Evolutionary conservation across 306 rosid genomes (phyloP), one percentile per base, ranked within the genome.

Genomic region (Rosa lucieae): DNA sequence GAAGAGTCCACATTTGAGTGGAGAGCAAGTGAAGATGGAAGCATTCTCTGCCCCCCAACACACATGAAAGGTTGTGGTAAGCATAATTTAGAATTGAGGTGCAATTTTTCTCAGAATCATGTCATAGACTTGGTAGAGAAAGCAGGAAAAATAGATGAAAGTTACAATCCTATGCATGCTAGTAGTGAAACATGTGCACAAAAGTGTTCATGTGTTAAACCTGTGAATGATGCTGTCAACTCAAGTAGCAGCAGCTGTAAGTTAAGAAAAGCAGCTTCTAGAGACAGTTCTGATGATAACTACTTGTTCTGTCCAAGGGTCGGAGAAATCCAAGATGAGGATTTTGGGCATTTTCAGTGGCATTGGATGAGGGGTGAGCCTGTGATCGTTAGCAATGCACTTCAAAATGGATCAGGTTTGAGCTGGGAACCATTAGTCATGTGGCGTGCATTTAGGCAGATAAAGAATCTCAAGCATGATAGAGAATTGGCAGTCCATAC

Each of bases 371-470:
- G 85, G 84, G 93, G 97, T 44, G 94, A 94, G 83, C 98, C 98
- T 17, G 91, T 94, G 35, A 82, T 94, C 77, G 97, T 94, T 23
- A 89, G 91, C 69, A 82, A 91, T 84, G 97, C 84, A 43, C 97
- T 94, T 77, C 89, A 88, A 69, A 81, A 85, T 58, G 73, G 91
- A 18, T 81, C 91, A 17, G 97, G 97, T 35, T 85, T 92, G 81
- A 92, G 97, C 86, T 94, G 97, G 97, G 98, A 94, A 77, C 97
- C 98, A 4, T 80, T 88, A 13, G 97, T 92, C 84, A 92, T 94
- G 98, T 94, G 97, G 98, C 97, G 98, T 63, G 97, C 97, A 43
- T 89, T 62, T 76, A 94, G 98, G 55, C 87, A 89, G 67, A 77
- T 86, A 65, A 56, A 79, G 12, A 82, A 86, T 10, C 42, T 62